These are phyloP conservation scores for Plenodomus biglobosus DNA, from an alignment of 2,329 filamentous ascomycete species.

Conservation along the genomic window DNA sequence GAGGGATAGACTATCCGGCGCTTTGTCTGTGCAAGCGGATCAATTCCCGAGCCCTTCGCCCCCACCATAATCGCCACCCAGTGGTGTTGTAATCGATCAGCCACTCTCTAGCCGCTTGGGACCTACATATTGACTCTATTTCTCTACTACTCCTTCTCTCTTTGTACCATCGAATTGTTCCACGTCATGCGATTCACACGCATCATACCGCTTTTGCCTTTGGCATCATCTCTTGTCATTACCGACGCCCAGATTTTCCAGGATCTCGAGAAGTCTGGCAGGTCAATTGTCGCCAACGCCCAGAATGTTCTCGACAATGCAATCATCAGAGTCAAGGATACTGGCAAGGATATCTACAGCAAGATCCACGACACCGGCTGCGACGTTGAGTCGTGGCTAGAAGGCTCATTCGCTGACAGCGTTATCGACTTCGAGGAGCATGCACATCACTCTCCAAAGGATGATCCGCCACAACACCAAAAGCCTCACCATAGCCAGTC, in stretches of 20 bases:
- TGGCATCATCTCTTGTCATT: slow-evolving; percentile 56
- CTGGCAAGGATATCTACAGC: slow-evolving; percentile 42
- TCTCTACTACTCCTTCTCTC: slow-evolving; percentile 7
- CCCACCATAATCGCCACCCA: slow-evolving; percentile 14
- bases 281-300: slow-evolving; percentile 20
- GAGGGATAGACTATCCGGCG: too few species aligned
- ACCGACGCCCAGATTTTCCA: slow-evolving; percentile 54
- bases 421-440: slow-evolving; percentile 41
- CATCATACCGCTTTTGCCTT: slow-evolving; percentile 53
- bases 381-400: slow-evolving; percentile 53
- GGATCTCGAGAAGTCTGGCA: slow-evolving; percentile 31
- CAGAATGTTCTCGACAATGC: slow-evolving; percentile 47
- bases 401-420: slow-evolving; percentile 38
- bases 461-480: slow-evolving; percentile 20
- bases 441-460: slow-evolving; percentile 30
- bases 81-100: slow-evolving; percentile 39
- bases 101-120: slow-evolving; percentile 14
- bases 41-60: slow-evolving; percentile 8
- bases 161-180: slow-evolving; percentile 8
- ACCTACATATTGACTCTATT: slow-evolving; percentile 11
- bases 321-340: slow-evolving; percentile 45
- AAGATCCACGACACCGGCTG: slow-evolving; percentile 49
- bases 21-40: slow-evolving; percentile 1
- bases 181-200: slow-evolving; percentile 53
- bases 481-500: slow-evolving; percentile 43